phyloP scores from a whole-genome alignment of 768 basidiomycete species.

The Calocybe indica region DNA sequence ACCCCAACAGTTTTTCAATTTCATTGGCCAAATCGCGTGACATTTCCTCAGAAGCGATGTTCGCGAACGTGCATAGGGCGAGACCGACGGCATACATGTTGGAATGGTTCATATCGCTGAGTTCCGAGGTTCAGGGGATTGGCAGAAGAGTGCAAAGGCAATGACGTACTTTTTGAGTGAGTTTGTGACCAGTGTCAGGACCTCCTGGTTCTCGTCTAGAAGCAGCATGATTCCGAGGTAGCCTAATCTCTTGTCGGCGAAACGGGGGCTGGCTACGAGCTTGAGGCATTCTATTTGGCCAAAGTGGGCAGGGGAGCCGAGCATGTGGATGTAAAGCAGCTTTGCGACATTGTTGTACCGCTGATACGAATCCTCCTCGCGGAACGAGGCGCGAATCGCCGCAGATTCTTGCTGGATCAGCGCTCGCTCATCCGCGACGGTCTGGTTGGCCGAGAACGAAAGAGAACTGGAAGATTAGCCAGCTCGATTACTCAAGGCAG shows the following conservation, averaged over 20 bases:
- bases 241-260: slow-evolving; percentile 93
- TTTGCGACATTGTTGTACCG: slow-evolving; percentile 98
- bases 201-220: slow-evolving; percentile 96
- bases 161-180: slow-evolving; percentile 88
- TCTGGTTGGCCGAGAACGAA: slow-evolving; percentile 43
- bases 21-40: slow-evolving; percentile 96
- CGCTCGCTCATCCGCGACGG: slow-evolving; percentile 95
- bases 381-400: slow-evolving; percentile 93
- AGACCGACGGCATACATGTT: slow-evolving; percentile 99
- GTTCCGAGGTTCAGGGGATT: neutral
- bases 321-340: slow-evolving; percentile 97
- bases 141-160: neutral
- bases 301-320: slow-evolving; percentile 97
- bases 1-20: slow-evolving; percentile 94
- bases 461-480: slow-evolving; percentile 12
- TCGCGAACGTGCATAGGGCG: slow-evolving; percentile 96
- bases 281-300: slow-evolving; percentile 98
- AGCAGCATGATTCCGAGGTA: slow-evolving; percentile 98
- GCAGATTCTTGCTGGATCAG: slow-evolving; percentile 98
- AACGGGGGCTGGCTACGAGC: slow-evolving; percentile 90
- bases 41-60: slow-evolving; percentile 99
- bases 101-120: slow-evolving; percentile 97
- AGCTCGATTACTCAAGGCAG: slow-evolving; percentile 4
- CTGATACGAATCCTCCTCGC: slow-evolving; percentile 93
- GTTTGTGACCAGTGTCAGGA: slow-evolving; percentile 94